Evolutionary conservation across 495 filamentous ascomycete genomes (phyloP).

Genomic region (Talaromyces liani): DNA sequence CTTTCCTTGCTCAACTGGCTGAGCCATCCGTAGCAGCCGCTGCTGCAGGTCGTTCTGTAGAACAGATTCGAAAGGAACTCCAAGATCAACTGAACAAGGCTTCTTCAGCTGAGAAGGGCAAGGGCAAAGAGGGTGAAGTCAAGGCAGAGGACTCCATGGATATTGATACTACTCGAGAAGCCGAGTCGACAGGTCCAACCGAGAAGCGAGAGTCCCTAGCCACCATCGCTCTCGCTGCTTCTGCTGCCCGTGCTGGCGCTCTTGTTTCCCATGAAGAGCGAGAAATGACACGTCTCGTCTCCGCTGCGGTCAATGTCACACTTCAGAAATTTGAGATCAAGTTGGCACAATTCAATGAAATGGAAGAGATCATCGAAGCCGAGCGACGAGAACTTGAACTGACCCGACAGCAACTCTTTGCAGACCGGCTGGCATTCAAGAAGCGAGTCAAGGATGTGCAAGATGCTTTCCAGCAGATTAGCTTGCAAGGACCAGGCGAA

Average conservation of each 20-base stretch:
- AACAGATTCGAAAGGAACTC: slow-evolving; percentile 72
- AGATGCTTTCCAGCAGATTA: slow-evolving; percentile 61
- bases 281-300: slow-evolving; percentile 87
- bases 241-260: slow-evolving; percentile 77
- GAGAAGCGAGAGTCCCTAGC: slow-evolving; percentile 46
- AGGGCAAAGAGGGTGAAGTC: slow-evolving; percentile 47
- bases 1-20: slow-evolving; percentile 81
- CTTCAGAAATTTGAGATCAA: slow-evolving; percentile 79
- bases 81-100: slow-evolving; percentile 63
- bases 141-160: slow-evolving; percentile 66
- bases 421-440: slow-evolving; percentile 86
- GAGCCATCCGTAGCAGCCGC: slow-evolving; percentile 84
- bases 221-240: slow-evolving; percentile 73
- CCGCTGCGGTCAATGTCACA: slow-evolving; percentile 73
- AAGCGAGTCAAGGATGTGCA: slow-evolving; percentile 76
- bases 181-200: slow-evolving; percentile 19
- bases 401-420: slow-evolving; percentile 82
- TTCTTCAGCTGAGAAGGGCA: slow-evolving; percentile 30
- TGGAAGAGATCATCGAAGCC: slow-evolving; percentile 83
- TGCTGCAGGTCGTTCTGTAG: slow-evolving; percentile 75
- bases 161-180: slow-evolving; percentile 39
- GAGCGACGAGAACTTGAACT: slow-evolving; percentile 90
- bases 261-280: slow-evolving; percentile 94
- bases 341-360: slow-evolving; percentile 88
- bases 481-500: slow-evolving; percentile 45